A percentile compares a stretch with the other conserved stretches of the same genome.
Conservation (phyloP, 148 eudicot genomes). For the Hydrangea macrophylla region DNA sequence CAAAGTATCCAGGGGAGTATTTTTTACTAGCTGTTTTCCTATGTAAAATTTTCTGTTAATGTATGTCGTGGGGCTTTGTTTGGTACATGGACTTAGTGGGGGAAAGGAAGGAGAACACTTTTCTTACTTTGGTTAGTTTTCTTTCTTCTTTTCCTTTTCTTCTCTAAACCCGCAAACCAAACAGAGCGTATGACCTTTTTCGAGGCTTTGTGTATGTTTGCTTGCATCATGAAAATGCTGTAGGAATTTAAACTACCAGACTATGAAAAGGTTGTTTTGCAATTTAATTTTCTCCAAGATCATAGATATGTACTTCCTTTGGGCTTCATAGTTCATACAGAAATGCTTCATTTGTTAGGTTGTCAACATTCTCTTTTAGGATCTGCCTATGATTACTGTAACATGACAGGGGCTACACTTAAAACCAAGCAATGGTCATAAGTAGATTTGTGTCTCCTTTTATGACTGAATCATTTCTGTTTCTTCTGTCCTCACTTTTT, state of each 20-base stretch:
- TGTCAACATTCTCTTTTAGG: background rate
- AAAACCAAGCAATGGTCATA: background rate
- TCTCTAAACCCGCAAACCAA: too few species aligned
- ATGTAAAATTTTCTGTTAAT: background rate
- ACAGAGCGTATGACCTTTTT: too few species aligned
- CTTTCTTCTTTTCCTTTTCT: too few species aligned
- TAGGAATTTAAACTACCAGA: too few species aligned
- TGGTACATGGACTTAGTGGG: too few species aligned
- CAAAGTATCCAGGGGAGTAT: background rate
- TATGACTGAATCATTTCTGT: background rate
- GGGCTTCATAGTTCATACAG: background rate
- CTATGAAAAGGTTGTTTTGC: background rate
- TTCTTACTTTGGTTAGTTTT: too few species aligned
- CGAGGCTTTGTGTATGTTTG: too few species aligned
- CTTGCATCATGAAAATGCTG: too few species aligned
- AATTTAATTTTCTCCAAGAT: background rate
- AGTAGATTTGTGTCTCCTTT: background rate
- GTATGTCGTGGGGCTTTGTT: too few species aligned
- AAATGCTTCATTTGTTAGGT: background rate
- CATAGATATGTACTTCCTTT: background rate
- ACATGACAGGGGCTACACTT: background rate
- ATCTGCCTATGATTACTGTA: background rate
- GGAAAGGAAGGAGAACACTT: too few species aligned
- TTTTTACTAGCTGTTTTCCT: constrained; percentile 2
- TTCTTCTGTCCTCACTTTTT: background rate